A percentile compares a stretch with the other conserved stretches of the same genome.
phyloP scores from a whole-genome alignment of 176 grass and related monocot species.

The Rhipidocladum racemiflorum region DNA sequence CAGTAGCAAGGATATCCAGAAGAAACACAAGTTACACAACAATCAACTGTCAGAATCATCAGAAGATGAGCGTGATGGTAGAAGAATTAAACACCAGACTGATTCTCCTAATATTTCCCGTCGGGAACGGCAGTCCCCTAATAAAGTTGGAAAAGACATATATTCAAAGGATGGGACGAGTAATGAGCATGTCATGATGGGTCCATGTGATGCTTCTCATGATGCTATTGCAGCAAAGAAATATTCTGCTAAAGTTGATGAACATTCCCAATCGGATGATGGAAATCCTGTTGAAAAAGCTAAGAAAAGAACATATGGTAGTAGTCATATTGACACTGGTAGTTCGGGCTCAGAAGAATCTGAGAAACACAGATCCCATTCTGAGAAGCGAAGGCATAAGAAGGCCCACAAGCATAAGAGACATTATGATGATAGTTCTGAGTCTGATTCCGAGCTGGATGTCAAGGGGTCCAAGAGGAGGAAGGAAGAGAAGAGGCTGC shows the following conservation, averaged over 20 bases:
- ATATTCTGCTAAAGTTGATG: slow-evolving; percentile 25
- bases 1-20: slow-evolving; percentile 44
- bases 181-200: slow-evolving; percentile 5
- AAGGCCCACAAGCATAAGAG: slow-evolving; percentile 63
- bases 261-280: slow-evolving; percentile 37
- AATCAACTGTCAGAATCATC: slow-evolving; percentile 39
- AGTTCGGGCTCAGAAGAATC: slow-evolving; percentile 59
- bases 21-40: slow-evolving; percentile 35
- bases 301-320: slow-evolving; percentile 31
- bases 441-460: slow-evolving; percentile 57
- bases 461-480: slow-evolving; percentile 60
- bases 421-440: slow-evolving; percentile 53
- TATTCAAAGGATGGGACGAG: slow-evolving; percentile 15
- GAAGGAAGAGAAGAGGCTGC: slow-evolving; percentile 69
- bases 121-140: slow-evolving; percentile 8
- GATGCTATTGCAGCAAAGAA: slow-evolving; percentile 27
- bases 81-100: slow-evolving; percentile 5
- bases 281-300: slow-evolving; percentile 43
- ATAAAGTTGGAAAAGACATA: slow-evolving; percentile 10
- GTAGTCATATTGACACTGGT: slow-evolving; percentile 23
- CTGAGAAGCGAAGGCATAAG: slow-evolving; percentile 65
- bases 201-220: slow-evolving; percentile 6
- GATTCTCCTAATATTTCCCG: slow-evolving; percentile 7
- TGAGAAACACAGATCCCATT: slow-evolving; percentile 45
- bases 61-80: slow-evolving; percentile 41